phyloP scores from a whole-genome alignment of 108 stramenopile genomes.

The Skeletonema menzelii region DNA sequence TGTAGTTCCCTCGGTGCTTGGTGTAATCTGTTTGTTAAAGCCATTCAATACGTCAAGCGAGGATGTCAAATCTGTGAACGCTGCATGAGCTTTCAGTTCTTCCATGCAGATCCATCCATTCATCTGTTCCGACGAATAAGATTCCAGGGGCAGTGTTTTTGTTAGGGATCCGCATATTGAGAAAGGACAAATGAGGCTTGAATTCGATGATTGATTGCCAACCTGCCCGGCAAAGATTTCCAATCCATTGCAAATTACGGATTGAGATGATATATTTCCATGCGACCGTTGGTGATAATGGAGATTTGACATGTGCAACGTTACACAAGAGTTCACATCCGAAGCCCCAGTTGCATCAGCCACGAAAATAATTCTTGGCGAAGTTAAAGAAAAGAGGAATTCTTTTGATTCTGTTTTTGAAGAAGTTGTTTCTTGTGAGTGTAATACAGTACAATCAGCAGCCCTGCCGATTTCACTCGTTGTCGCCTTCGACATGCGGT shows the following conservation, averaged over 20 bases:
- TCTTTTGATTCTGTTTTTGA: conserved; percentile 34
- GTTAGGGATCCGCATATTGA: neutral
- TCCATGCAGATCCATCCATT: conserved; percentile 42
- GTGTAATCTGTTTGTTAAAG: neutral
- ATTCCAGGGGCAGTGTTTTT: neutral
- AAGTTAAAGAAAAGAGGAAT: conserved; percentile 52
- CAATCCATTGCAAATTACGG: conserved; percentile 17
- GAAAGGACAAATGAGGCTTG: conserved; percentile 14
- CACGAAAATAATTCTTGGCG: conserved; percentile 55
- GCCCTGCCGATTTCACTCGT: neutral
- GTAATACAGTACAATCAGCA: conserved; percentile 9
- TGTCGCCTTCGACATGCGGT: conserved; percentile 12
- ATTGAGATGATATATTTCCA: neutral
- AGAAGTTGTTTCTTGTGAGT: neutral
- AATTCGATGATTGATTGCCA: neutral
- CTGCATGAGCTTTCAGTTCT: conserved; percentile 51
- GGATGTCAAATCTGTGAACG: conserved; percentile 63
- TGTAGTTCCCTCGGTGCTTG: conserved; percentile 16
- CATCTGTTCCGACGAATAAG: neutral
- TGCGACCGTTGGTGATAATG: conserved; percentile 50
- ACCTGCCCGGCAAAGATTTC: conserved; percentile 24
- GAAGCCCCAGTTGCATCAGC: conserved; percentile 2
- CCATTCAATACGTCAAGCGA: conserved; percentile 55
- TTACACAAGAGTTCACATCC: conserved; percentile 20
- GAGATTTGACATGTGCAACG: conserved; percentile 51